Percentiles rank a stretch among this genome's conserved stretches.
Conservation (phyloP, 352 stramenopile species). For the Phytopythium sindhum region DNA sequence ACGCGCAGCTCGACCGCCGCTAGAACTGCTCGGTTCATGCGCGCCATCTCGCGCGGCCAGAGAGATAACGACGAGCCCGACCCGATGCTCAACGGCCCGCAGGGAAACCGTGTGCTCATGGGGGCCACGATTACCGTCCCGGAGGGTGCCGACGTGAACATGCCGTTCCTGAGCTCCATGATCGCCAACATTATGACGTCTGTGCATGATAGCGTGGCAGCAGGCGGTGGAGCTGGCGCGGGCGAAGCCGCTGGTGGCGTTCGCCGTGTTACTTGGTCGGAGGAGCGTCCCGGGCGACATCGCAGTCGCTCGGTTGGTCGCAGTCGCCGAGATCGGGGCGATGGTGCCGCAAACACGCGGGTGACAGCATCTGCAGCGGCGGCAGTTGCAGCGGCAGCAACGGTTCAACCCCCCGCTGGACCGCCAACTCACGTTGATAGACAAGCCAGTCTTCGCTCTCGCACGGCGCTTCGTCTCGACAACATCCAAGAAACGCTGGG, state of each 20-base stretch:
- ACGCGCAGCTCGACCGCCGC: slow-evolving; percentile 4
- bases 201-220: slow-evolving; percentile 30
- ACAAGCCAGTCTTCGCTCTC: slow-evolving; percentile 31
- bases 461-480: slow-evolving; percentile 29
- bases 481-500: slow-evolving; percentile 41
- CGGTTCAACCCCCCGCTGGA: slow-evolving; percentile 1
- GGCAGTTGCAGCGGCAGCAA: background rate
- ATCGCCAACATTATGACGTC: slow-evolving; percentile 73
- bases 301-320: background rate
- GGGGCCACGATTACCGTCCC: slow-evolving; percentile 70
- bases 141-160: slow-evolving; percentile 57
- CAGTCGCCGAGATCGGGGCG: slow-evolving; percentile 4
- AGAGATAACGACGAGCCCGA: slow-evolving; percentile 74
- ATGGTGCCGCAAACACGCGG: background rate
- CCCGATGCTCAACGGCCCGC: slow-evolving; percentile 28
- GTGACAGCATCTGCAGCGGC: background rate
- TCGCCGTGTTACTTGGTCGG: background rate
- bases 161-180: slow-evolving; percentile 84
- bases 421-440: slow-evolving; percentile 19
- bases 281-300: background rate
- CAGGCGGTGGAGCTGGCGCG: slow-evolving; percentile 6
- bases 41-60: slow-evolving; percentile 8
- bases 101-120: slow-evolving; percentile 56
- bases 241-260: background rate
- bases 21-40: slow-evolving; percentile 2